Conservation (phyloP, 1,284 basidiomycete species). For the Cutaneotrichosporon mucoides region DNA sequence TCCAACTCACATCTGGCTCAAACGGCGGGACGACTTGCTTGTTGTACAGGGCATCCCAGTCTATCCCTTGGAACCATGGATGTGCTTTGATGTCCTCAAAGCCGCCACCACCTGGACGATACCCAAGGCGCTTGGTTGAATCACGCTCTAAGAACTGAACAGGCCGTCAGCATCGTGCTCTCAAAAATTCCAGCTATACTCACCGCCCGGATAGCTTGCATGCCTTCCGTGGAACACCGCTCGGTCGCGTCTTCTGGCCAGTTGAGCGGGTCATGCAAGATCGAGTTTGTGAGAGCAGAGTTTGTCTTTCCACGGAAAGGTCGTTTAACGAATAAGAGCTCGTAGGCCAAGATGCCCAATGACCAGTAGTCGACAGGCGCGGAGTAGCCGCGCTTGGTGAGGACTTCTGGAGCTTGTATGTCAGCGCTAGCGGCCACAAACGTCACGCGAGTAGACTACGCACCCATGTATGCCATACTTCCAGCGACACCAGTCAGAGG, state of each 20-base stretch:
- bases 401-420: conserved; percentile 71
- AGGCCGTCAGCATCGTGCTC: neutral
- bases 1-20: conserved; percentile 64
- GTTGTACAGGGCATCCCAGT: conserved; percentile 78
- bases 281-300: conserved; percentile 79
- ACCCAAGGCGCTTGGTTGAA: conserved; percentile 72
- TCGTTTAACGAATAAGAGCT: conserved; percentile 83
- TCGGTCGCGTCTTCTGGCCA: conserved; percentile 49
- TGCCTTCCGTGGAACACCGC: conserved; percentile 44
- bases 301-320: conserved; percentile 92
- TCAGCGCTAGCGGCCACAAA: neutral
- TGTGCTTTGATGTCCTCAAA: conserved; percentile 72
- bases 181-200: conserved; percentile 11
- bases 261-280: conserved; percentile 55
- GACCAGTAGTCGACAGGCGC: conserved; percentile 97
- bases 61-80: conserved; percentile 79
- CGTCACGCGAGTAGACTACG: conserved; percentile 18
- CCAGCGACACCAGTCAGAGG: conserved; percentile 88
- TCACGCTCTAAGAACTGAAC: conserved; percentile 79
- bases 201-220: conserved; percentile 46
- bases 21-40: conserved; percentile 83
- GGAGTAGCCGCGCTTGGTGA: conserved; percentile 67
- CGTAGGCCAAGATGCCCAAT: conserved; percentile 85
- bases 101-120: conserved; percentile 70
- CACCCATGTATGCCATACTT: conserved; percentile 94